Percentiles rank a stretch among this genome's conserved stretches.
Evolutionary conservation across 306 rosid species (phyloP).

Genomic region (Datisca glomerata): DNA sequence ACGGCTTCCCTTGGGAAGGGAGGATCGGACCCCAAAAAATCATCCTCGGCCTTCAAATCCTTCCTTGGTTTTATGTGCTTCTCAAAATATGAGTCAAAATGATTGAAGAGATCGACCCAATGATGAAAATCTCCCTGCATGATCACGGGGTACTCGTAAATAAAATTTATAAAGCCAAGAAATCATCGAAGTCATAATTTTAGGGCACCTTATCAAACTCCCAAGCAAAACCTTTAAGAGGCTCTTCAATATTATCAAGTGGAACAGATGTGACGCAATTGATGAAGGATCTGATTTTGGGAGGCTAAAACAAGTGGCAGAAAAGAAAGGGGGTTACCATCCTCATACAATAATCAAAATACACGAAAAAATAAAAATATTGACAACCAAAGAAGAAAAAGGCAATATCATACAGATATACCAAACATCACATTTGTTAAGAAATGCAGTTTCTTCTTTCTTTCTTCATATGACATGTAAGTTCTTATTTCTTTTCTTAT

Average conservation of each 20-base stretch:
- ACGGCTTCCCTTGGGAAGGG: constrained; percentile 86
- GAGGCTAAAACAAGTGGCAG: constrained; percentile 59
- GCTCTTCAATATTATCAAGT: constrained; percentile 73
- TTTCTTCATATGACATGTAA: too few relatives aligned
- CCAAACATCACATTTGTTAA: background rate
- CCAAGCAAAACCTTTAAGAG: constrained; percentile 74
- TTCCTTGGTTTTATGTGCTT: constrained; percentile 81
- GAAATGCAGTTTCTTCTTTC: too few relatives aligned
- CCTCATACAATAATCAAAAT: background rate
- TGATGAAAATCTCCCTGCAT: constrained; percentile 98
- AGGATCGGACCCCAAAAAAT: constrained; percentile 61
- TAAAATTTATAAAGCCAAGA: constrained; percentile 17
- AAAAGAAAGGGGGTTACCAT: constrained; percentile 12
- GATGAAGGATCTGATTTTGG: constrained; percentile 73
- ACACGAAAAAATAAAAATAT: background rate
- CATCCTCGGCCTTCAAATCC: constrained; percentile 79
- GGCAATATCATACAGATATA: background rate
- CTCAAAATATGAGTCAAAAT: constrained; percentile 97
- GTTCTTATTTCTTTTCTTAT: too few relatives aligned
- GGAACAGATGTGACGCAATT: constrained; percentile 72
- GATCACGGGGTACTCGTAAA: constrained; percentile 22
- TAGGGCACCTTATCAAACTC: constrained; percentile 81
- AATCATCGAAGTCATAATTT: constrained; percentile 20
- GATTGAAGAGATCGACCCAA: constrained; percentile 94
- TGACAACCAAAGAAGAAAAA: background rate